These are phyloP conservation scores for Solanum ossicruentum DNA, from an alignment of 257 asterid genomes.

Conservation along the genomic window DNA sequence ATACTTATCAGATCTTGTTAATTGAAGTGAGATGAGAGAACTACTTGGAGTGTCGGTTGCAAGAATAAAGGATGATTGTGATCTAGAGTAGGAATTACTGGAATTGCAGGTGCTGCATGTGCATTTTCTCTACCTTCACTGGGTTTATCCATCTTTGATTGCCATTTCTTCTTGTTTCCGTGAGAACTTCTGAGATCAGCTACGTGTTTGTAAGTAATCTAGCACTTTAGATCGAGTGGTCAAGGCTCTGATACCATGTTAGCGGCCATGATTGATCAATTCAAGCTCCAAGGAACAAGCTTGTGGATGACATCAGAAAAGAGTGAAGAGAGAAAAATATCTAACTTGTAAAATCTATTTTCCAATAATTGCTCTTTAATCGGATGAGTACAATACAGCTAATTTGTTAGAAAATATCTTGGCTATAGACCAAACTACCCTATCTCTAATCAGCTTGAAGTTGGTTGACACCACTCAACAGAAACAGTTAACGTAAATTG, in stretches of 20 bases:
- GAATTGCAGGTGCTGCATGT: background rate
- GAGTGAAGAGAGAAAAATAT: background rate
- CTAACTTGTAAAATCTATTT: background rate
- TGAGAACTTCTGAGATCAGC: background rate
- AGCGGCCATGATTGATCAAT: background rate
- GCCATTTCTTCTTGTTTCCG: no score
- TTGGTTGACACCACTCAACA: no score
- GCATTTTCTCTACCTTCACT: background rate
- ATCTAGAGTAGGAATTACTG: background rate
- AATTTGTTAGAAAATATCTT: no score
- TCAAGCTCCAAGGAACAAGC: background rate
- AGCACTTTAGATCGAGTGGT: background rate
- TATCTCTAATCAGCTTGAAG: no score
- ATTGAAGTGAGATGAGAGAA: background rate
- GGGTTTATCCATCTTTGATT: background rate
- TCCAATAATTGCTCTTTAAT: no score
- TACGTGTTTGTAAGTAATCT: background rate
- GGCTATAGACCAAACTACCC: no score
- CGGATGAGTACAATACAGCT: background rate
- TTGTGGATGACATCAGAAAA: background rate
- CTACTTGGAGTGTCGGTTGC: background rate
- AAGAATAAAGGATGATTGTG: background rate
- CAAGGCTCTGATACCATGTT: background rate
- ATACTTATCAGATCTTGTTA: background rate
- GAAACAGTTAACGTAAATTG: background rate